Conservation (phyloP, 495 filamentous ascomycete genomes). For the Glutinoglossum americanum region DNA sequence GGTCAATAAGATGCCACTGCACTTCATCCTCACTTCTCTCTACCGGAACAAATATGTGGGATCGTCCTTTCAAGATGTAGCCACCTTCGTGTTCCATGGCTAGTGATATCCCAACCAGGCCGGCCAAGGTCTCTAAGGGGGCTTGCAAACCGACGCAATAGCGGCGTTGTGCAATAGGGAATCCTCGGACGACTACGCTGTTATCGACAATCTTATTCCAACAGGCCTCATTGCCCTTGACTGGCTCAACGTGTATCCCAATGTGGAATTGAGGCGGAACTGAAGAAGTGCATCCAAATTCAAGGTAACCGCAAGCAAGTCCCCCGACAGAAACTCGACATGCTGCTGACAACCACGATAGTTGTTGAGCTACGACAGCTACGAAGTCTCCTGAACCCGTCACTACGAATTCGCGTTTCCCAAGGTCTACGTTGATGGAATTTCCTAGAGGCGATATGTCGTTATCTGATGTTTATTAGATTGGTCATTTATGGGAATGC, state of each 20-base stretch:
- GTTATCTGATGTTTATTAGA: neutral
- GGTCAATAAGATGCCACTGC: neutral
- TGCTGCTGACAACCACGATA: neutral
- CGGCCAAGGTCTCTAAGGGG: neutral
- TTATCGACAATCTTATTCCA: neutral
- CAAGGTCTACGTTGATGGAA: neutral
- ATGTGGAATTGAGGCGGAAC: neutral
- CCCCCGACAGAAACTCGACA: neutral
- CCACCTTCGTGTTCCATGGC: neutral
- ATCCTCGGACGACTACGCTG: neutral
- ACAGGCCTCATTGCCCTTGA: neutral
- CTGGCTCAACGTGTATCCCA: neutral
- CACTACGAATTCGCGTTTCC: neutral
- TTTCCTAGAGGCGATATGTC: neutral
- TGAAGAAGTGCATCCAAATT: neutral
- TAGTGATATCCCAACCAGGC: neutral
- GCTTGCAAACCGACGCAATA: neutral
- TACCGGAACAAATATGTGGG: neutral
- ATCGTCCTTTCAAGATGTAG: neutral
- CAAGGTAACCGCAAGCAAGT: neutral
- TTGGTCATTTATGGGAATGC: neutral
- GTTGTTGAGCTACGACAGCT: neutral
- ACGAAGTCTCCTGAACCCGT: neutral
- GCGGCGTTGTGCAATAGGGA: neutral
- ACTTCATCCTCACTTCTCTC: neutral